Base-by-base conservation (phyloP, 148 eudicot genomes). In the Fagopyrum tataricum region DNA sequence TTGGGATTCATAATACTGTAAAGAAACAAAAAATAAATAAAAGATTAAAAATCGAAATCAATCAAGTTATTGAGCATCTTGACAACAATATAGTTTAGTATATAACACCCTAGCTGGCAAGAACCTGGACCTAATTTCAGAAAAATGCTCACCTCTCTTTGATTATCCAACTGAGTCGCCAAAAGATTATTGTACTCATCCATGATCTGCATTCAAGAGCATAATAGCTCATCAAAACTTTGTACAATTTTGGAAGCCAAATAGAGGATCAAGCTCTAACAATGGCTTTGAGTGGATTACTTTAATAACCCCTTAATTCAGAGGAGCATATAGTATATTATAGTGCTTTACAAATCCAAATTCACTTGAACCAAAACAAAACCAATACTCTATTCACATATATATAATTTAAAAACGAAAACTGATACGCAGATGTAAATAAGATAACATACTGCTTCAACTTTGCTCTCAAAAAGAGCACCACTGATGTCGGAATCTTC, bases 111-210 rank as follows among this genome's bases (percentile, higher is more conserved):
- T 62, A 37, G 68, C 15, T 2, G 15, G 17, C 37, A 62, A 62
- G n/a, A 62, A 62, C 43, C 43, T 64, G 18, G 69, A 64, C 5
- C 44, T 14, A 31, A 5, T 40, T 14, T 58, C 15, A 42, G 62
- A 26, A 44, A 53, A 61, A 20, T 70, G 77, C 84, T 75, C 77
- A 95, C 99, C 82, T 88, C 92, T 87, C 99, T 87, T 75, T 92
- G 94, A 70, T 84, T 86, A 79, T 92, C 97, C 83, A 92, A 84
- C 74, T 92, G 94, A 46, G 87, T 87, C 44, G 97, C 92, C 67
- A 95, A 94, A 82, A 90, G 96, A 84, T 76, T 83, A 82, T 95
- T 95, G 84, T 90, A 95, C 83, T 95, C 99, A 53, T 90, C 94
- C 81, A 85, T 76, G 56, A 86, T 90, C 97, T 95, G 83, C 72